Conservation (phyloP, 2,329 filamentous ascomycete genomes). For the Aspergillus fumigatus region DNA sequence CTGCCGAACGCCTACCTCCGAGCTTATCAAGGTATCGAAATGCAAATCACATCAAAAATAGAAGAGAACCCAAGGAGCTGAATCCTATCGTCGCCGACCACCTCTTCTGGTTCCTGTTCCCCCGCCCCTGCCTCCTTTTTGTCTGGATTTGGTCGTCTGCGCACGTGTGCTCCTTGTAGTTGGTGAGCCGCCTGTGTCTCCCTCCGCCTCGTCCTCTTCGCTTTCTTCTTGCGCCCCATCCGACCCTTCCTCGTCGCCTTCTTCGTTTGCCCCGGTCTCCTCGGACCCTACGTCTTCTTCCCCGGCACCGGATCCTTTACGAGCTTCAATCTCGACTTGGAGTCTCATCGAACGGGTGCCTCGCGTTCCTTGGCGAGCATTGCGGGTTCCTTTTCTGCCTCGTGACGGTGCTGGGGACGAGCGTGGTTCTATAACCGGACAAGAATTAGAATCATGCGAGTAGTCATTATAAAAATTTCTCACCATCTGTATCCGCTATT, state of each 20-base stretch:
- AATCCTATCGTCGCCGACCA: constrained; percentile 28
- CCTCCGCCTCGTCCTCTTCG: constrained; percentile 37
- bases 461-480: constrained; percentile 7
- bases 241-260: constrained; percentile 35
- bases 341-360: constrained; percentile 36
- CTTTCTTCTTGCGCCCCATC: constrained; percentile 34
- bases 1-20: constrained; percentile 11
- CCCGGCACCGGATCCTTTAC: constrained; percentile 25
- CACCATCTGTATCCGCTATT: constrained; percentile 46
- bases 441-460: constrained; percentile 4
- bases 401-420: constrained; percentile 42
- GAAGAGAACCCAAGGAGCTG: constrained; percentile 3
- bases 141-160: constrained; percentile 31
- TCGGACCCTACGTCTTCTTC: constrained; percentile 39
- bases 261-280: constrained; percentile 35
- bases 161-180: constrained; percentile 33
- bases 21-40: constrained; percentile 25
- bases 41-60: background rate
- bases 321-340: constrained; percentile 35
- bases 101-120: constrained; percentile 34
- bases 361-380: constrained; percentile 30
- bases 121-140: constrained; percentile 33
- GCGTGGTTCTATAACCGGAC: constrained; percentile 32
- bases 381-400: constrained; percentile 33
- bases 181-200: constrained; percentile 32